These are phyloP conservation scores for Ephemerocybe angulata DNA, from an alignment of 768 basidiomycete genomes.

Conservation along the genomic window DNA sequence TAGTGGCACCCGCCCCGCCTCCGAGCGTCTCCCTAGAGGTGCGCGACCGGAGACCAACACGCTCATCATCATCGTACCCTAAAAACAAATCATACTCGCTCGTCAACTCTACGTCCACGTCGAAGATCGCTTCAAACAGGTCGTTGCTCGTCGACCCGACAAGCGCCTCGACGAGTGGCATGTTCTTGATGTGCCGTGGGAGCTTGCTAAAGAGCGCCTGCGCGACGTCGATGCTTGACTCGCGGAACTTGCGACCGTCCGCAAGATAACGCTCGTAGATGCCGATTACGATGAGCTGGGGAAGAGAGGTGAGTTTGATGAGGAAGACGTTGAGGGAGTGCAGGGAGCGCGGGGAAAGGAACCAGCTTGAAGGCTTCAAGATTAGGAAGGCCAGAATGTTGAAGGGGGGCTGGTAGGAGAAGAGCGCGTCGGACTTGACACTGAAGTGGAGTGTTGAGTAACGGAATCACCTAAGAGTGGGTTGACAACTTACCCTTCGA, in stretches of 20 bases:
- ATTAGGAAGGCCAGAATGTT: conserved; percentile 78
- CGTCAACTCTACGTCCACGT: conserved; percentile 55
- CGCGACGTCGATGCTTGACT: conserved; percentile 48
- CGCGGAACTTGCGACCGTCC: conserved; percentile 46
- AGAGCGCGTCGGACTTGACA: conserved; percentile 84
- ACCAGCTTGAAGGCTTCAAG: conserved; percentile 74
- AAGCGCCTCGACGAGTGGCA: conserved; percentile 72
- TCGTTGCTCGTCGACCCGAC: conserved; percentile 67
- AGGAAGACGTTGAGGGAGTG: conserved; percentile 84
- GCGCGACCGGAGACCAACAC: conserved; percentile 34
- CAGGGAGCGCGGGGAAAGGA: conserved; percentile 71
- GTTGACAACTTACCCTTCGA: conserved; percentile 63
- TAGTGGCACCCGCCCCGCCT: conserved; percentile 1
- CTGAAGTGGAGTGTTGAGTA: no score
- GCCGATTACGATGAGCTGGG: conserved; percentile 70
- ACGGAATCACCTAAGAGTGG: neutral
- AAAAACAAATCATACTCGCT: conserved; percentile 48
- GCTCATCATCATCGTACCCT: conserved; percentile 44
- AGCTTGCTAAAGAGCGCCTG: conserved; percentile 59
- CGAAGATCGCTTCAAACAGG: conserved; percentile 77
- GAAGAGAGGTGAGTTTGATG: conserved; percentile 81
- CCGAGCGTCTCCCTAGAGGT: conserved; percentile 36
- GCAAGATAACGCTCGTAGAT: conserved; percentile 75
- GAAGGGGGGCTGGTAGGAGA: conserved; percentile 91
- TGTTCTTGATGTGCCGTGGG: conserved; percentile 66